Evolutionary conservation across 169 alveolate species (phyloP), one percentile per base, ranked within the genome.

Genomic region (Eimeria praecox): DNA sequence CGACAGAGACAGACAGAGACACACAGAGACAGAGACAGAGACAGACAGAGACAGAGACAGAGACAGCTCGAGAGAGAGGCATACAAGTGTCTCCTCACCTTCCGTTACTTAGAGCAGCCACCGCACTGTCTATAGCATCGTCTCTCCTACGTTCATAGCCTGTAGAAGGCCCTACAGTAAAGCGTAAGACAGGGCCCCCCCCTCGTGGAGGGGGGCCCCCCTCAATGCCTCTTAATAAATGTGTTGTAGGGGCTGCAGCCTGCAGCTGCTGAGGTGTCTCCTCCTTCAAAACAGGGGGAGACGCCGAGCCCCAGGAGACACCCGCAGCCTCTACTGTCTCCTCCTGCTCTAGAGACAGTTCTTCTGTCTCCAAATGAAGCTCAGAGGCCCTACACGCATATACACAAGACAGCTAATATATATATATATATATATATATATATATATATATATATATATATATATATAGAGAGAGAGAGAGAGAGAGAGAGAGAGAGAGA

Each of bases 71-170:
- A 66, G 22, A 66, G 46, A 30, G 44, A 27, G 44, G 22, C 46
- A 66, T 10, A 30, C 12, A 66, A 10, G 78, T 66, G 78, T 30
- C 78, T 66, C 44, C 92, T 85, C n/a, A 59, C 92, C 92, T 52
- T 4, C 62, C 92, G 49, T 30, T 85, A 59, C 92, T 85, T 18
- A 85, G 30, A 8, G 92, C 92, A 0, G 92, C 92, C 56, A 85
- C 92, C 6, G 92, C 92, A 27, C 44, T 85, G 59, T 85, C 92
- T 14, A 85, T 18, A 1, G 92, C 56, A 38, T 85, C 92, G 78
- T 85, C 92, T 8, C 56, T 54, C 8, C 59, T 30, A 33, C 27
- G 92, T 42, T 59, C 77, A 38, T 85, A 85, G 59, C 92, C 92
- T 5, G 56, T 38, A 0, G 92, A n/a, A n/a, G 92, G 92, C 80